Evolutionary conservation across 331 rosid species (phyloP), one percentile per base, ranked within the genome.

Genomic region (Spiraea crenata): DNA sequence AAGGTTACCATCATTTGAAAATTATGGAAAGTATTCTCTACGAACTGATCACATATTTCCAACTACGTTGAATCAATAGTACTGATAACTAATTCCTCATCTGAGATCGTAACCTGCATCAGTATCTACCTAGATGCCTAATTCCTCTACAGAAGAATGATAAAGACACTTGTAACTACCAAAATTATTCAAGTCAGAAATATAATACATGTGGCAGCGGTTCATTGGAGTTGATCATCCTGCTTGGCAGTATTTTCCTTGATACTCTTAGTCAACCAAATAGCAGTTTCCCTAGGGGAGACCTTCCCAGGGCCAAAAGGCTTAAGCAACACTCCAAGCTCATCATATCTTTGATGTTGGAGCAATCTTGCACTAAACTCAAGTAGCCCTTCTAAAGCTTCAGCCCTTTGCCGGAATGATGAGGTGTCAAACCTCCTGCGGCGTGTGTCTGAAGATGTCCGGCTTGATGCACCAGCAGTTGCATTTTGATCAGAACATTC

Each of bases 261-360:
- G 79, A 91, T 83, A 89, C 99, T 95, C 83, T 95, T 95, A 40
- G 93, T 85, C 86, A 95, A 85, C 99, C 99, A 95, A 69, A 95
- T 95, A 35, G 99, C 99, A 74, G 99, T 95, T 89, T 95, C 99
- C 72, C 99, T 86, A 2, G 99, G 93, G 60, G 97, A 91, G 77
- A 88, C 99, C 79, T 91, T 95, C 37, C 82, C 99, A 0, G 96
- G 97, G 8, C 99, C 99, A 63, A 95, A 95, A 49, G 99, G 99
- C 84, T 89, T 95, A 76, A 95, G 73, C 84, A 95, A 76, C 73
- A 95, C 99, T 67, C 96, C 97, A 6, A 95, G 95, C 82, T 95
- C 99, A 8, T 91, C 96, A 45, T 91, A 95, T 70, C 96, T 82
- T 79, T 86, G 92, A 7, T 89, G 91, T 70, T 85, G 90, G 11